These are phyloP conservation scores for Kwoniella pini DNA, from an alignment of 768 basidiomycete genomes.

Conservation along the genomic window DNA sequence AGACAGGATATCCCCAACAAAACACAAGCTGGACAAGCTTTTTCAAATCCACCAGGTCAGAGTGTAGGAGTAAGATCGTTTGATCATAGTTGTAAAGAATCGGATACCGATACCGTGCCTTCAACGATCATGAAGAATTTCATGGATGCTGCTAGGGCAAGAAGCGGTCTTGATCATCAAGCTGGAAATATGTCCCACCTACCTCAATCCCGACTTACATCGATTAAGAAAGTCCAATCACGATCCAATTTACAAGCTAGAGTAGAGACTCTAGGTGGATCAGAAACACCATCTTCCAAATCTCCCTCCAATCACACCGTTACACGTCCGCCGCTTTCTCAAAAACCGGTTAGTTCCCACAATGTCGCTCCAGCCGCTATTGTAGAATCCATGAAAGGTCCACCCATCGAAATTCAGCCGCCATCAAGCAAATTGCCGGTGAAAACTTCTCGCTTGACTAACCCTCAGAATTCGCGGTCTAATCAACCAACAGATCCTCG, in stretches of 20 bases:
- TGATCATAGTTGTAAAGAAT: constrained; percentile 9
- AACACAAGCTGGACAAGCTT: not conserved
- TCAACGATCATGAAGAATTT: constrained; percentile 1
- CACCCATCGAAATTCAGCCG: constrained; percentile 9
- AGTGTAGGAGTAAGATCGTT: constrained; percentile 8
- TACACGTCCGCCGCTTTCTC: not conserved
- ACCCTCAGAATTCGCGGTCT: too few relatives aligned
- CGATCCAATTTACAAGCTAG: constrained; percentile 4
- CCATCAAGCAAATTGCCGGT: not conserved
- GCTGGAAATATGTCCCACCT: constrained; percentile 9
- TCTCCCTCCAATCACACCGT: not conserved
- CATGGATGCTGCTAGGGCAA: constrained; percentile 1
- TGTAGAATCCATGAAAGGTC: not conserved
- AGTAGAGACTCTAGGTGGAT: not conserved
- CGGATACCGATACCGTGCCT: constrained; percentile 15
- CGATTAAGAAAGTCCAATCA: not conserved
- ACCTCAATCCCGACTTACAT: not conserved
- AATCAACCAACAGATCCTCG: not conserved
- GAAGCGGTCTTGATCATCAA: constrained; percentile 4
- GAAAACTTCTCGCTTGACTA: too few relatives aligned
- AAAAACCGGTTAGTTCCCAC: not conserved
- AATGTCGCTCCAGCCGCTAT: not conserved
- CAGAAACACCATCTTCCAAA: not conserved
- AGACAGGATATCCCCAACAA: constrained; percentile 11
- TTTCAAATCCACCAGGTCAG: not conserved